phyloP scores from a whole-genome alignment of 495 filamentous ascomycete genomes.

The Penicillium verhagenii region DNA sequence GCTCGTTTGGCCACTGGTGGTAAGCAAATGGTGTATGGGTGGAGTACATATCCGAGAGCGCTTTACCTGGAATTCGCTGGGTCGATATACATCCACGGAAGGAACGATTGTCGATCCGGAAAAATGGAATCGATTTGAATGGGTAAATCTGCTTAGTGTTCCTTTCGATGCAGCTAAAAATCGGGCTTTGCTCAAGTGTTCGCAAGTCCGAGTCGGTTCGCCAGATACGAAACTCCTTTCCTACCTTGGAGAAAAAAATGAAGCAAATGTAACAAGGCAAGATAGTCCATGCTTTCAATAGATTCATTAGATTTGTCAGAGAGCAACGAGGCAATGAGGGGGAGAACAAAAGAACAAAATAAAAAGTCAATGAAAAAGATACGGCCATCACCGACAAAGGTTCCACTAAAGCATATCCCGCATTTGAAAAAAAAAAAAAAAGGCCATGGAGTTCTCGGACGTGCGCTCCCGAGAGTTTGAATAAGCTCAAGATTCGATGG shows the following conservation, averaged over 20 bases:
- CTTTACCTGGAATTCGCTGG: background rate
- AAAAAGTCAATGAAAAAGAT: too few relatives aligned
- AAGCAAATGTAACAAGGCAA: too few relatives aligned
- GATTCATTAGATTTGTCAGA: too few relatives aligned
- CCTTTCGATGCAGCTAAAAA: background rate
- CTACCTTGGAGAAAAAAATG: background rate
- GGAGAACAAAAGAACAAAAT: too few relatives aligned
- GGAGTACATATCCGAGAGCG: background rate
- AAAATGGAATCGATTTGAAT: background rate
- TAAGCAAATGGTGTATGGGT: background rate
- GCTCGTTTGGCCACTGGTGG: background rate
- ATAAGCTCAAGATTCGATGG: slow-evolving; percentile 27
- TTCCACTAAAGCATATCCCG: background rate
- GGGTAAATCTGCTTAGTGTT: background rate
- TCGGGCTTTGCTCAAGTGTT: too few relatives aligned
- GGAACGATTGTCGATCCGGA: background rate
- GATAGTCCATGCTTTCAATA: too few relatives aligned
- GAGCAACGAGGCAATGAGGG: too few relatives aligned
- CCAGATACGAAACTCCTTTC: background rate
- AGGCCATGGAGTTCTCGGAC: too few relatives aligned
- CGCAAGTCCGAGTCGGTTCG: background rate
- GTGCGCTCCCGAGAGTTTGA: slow-evolving; percentile 10
- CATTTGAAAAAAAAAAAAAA: background rate
- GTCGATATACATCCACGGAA: background rate
- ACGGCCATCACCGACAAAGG: too few relatives aligned